These are phyloP conservation scores for Monosporascus sp. DNA, from an alignment of 2,329 filamentous ascomycete genomes.

Conservation along the genomic window DNA sequence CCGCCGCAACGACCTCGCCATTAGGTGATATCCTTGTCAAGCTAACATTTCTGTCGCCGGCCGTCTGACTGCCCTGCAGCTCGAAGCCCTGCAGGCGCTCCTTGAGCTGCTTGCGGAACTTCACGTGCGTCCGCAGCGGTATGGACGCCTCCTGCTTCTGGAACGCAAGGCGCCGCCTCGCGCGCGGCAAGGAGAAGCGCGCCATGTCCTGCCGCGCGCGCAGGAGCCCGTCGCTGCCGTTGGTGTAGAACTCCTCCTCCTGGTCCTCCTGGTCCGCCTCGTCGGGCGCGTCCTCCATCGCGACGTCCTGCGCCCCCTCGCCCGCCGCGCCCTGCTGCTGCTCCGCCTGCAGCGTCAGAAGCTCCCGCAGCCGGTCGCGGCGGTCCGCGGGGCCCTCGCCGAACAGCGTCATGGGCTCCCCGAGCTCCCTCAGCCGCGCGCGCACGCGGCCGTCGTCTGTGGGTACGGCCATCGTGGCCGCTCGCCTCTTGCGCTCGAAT, in stretches of 20 bases:
- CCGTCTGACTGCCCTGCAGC: slow-evolving; percentile 88
- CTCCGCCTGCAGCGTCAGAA: slow-evolving; percentile 70
- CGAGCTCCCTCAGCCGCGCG: slow-evolving; percentile 72
- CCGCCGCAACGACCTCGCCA: slow-evolving; percentile 76
- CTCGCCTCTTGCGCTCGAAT: slow-evolving; percentile 85
- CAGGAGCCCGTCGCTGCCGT: slow-evolving; percentile 69
- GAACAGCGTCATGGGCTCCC: slow-evolving; percentile 92
- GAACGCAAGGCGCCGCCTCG: slow-evolving; percentile 69
- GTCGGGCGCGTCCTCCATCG: slow-evolving; percentile 56
- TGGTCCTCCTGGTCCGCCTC: slow-evolving; percentile 63
- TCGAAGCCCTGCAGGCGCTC: slow-evolving; percentile 78
- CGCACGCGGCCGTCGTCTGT: slow-evolving; percentile 90
- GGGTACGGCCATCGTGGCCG: slow-evolving; percentile 83
- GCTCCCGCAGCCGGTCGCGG: slow-evolving; percentile 76
- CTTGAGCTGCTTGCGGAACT: slow-evolving; percentile 85
- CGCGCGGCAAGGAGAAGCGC: slow-evolving; percentile 74
- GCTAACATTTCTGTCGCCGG: slow-evolving; percentile 83
- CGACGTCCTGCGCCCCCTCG: slow-evolving; percentile 50
- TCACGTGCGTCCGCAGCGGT: slow-evolving; percentile 82
- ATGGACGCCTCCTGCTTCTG: slow-evolving; percentile 80
- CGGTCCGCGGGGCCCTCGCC: slow-evolving; percentile 83
- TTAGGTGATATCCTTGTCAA: slow-evolving; percentile 88
- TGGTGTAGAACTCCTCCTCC: slow-evolving; percentile 93
- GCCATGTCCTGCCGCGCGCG: slow-evolving; percentile 75
- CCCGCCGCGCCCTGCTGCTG: slow-evolving; percentile 35